Evolutionary conservation across 1,284 basidiomycete species (phyloP).

Genomic region (Cutaneotrichosporon sp.): DNA sequence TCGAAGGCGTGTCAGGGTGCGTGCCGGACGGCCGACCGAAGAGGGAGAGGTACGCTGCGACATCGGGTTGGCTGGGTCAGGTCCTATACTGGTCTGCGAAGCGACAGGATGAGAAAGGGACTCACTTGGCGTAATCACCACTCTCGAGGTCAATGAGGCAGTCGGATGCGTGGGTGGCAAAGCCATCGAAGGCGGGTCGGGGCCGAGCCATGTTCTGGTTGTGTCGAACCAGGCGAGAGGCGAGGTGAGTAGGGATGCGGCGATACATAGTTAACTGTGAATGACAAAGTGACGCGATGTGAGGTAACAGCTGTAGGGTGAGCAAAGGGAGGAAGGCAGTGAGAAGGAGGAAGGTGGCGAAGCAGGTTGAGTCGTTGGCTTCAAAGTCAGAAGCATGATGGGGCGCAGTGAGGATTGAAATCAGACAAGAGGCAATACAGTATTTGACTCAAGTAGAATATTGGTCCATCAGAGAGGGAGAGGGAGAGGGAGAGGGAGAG

Average conservation of each 20-base stretch:
- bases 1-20: neutral
- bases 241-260: neutral
- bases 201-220: neutral
- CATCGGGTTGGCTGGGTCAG: slow-evolving; percentile 10
- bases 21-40: slow-evolving; percentile 8
- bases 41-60: slow-evolving; percentile 12
- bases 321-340: no score
- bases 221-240: neutral
- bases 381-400: no score
- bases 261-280: neutral
- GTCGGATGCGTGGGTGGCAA: neutral
- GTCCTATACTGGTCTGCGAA: no score
- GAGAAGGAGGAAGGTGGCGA: no score
- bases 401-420: no score
- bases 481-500: no score
- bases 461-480: no score
- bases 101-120: no score
- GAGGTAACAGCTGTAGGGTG: neutral
- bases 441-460: no score
- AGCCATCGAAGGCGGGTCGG: slow-evolving; percentile 7
- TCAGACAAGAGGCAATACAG: no score
- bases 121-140: slow-evolving; percentile 6
- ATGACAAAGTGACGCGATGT: no score
- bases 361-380: no score
- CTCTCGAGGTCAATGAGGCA: slow-evolving; percentile 12